Evolutionary conservation across 495 filamentous ascomycete species (phyloP).

Genomic region (Aspergillus kassunensis): DNA sequence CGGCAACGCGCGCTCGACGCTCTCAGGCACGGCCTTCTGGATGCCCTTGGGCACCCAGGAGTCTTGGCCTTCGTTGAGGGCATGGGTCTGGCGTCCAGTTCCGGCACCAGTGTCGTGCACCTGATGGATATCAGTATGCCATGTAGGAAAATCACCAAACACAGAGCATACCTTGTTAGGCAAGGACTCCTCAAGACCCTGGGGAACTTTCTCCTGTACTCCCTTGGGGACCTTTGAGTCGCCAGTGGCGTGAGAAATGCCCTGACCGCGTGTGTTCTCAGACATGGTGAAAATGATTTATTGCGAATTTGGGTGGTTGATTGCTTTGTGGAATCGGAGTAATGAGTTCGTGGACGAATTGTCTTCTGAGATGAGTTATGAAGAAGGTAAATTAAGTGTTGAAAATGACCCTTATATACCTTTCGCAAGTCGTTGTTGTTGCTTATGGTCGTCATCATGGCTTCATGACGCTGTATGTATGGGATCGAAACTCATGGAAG

Average conservation of each 20-base stretch:
- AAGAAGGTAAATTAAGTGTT: neutral
- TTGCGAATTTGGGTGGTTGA: neutral
- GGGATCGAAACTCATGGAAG: neutral
- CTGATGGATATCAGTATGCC: too few species aligned
- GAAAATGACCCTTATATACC: neutral
- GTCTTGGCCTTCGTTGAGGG: slow-evolving; percentile 9
- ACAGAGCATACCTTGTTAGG: slow-evolving; percentile 8
- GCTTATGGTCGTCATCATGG: neutral
- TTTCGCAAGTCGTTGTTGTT: neutral
- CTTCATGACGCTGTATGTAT: slow-evolving; percentile 6
- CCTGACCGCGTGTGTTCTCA: slow-evolving; percentile 7
- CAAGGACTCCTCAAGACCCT: slow-evolving; percentile 8
- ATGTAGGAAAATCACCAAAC: too few species aligned
- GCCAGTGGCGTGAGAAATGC: slow-evolving; percentile 6
- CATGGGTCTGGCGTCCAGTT: slow-evolving; percentile 1
- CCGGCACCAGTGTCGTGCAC: slow-evolving; percentile 8
- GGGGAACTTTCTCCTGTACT: slow-evolving; percentile 1
- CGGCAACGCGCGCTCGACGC: slow-evolving; percentile 4
- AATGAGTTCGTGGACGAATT: neutral
- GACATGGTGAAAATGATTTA: neutral
- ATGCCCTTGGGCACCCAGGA: slow-evolving; percentile 8
- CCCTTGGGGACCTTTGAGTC: slow-evolving; percentile 3
- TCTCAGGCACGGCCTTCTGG: slow-evolving; percentile 8
- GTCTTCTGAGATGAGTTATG: neutral
- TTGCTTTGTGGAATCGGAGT: too few species aligned